phyloP scores from a whole-genome alignment of 1,284 basidiomycete species.

The Ceratobasidium sp. region DNA sequence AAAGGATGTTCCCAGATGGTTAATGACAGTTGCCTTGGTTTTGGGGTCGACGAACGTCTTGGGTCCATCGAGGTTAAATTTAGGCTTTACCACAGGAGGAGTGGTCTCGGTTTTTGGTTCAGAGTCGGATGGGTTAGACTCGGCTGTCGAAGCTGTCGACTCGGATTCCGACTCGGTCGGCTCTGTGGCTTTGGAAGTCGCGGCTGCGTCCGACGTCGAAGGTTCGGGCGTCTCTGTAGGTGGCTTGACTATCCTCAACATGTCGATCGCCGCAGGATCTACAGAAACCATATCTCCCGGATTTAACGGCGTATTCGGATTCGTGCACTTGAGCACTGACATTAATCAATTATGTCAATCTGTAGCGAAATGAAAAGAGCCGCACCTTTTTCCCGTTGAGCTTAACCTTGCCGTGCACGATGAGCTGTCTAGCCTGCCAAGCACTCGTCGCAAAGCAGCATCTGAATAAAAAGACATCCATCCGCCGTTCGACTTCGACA shows the following conservation, averaged over 20 bases:
- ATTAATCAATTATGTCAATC: background rate
- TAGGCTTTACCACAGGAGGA: slow-evolving; percentile 41
- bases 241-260: slow-evolving; percentile 61
- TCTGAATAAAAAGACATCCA: slow-evolving; percentile 93
- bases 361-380: slow-evolving; percentile 42
- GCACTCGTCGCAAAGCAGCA: slow-evolving; percentile 90
- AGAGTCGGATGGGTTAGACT: background rate
- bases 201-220: slow-evolving; percentile 32
- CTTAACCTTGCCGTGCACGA: slow-evolving; percentile 87
- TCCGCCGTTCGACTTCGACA: slow-evolving; percentile 87
- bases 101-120: slow-evolving; percentile 38
- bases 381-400: slow-evolving; percentile 89
- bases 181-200: slow-evolving; percentile 12
- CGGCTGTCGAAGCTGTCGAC: background rate
- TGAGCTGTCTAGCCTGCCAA: slow-evolving; percentile 86
- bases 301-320: slow-evolving; percentile 89
- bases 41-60: slow-evolving; percentile 23
- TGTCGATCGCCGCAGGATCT: slow-evolving; percentile 80
- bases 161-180: slow-evolving; percentile 16
- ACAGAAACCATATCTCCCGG: slow-evolving; percentile 96
- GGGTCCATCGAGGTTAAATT: background rate
- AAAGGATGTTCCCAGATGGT: slow-evolving; percentile 58
- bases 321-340: slow-evolving; percentile 55
- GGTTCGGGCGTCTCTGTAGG: slow-evolving; percentile 39
- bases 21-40: slow-evolving; percentile 27